phyloP scores from a whole-genome alignment of 306 rosid genomes.

The Quercus aquifolioides region DNA sequence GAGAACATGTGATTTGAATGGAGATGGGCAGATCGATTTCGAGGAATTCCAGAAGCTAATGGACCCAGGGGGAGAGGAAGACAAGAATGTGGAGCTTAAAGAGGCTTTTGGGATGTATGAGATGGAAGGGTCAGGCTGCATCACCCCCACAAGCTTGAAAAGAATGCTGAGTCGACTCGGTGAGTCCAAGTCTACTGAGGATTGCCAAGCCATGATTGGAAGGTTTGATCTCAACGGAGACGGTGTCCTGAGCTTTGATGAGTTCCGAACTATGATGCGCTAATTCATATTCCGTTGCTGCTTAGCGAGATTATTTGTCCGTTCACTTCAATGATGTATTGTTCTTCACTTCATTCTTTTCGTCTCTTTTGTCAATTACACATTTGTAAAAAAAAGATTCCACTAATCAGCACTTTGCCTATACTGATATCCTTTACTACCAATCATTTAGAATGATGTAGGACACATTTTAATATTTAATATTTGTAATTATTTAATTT shows the following conservation, averaged over 20 bases:
- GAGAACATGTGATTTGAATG: conserved; percentile 22
- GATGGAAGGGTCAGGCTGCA: conserved; percentile 25
- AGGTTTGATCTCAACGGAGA: conserved; percentile 35
- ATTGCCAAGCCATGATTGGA: conserved; percentile 29
- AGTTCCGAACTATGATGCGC: conserved; percentile 31
- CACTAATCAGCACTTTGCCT: neutral
- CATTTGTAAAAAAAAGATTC: neutral
- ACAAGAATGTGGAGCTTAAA: conserved; percentile 21
- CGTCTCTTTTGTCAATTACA: neutral
- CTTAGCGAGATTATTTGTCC: neutral
- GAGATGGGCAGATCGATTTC: conserved; percentile 32
- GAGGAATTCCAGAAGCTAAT: conserved; percentile 32
- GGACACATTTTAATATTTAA: too few relatives aligned
- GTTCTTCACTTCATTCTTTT: neutral
- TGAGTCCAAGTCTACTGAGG: conserved; percentile 14
- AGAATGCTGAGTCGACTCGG: conserved; percentile 30
- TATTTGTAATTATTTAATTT: too few relatives aligned
- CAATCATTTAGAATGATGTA: too few relatives aligned
- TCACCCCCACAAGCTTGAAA: conserved; percentile 30
- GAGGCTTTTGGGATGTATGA: conserved; percentile 36
- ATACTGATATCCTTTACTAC: too few relatives aligned
- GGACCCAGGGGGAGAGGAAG: conserved; percentile 16
- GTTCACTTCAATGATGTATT: too few relatives aligned
- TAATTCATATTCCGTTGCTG: conserved; percentile 3
- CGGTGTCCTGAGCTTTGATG: conserved; percentile 35